A percentile compares a stretch with the other conserved stretches of the same genome.
Evolutionary conservation across 164 flowering plant species (phyloP).

Genomic region (Kalanchoe fedtschenkoi): DNA sequence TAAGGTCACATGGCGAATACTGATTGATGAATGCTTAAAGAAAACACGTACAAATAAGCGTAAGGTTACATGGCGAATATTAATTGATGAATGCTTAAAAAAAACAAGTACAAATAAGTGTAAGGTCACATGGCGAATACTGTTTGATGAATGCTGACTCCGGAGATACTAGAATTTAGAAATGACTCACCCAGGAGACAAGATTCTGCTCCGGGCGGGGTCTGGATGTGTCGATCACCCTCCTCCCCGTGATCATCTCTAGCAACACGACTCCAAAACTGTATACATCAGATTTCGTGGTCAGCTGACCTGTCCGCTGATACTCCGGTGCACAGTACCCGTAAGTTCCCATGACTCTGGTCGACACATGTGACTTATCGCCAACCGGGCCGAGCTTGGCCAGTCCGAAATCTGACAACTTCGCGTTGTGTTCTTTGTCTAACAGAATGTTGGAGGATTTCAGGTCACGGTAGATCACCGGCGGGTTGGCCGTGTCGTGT

Average conservation of each 20-base stretch:
- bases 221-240: not conserved
- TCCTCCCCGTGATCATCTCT: not conserved
- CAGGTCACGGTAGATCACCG: slow-evolving; percentile 4
- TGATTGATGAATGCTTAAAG: no score
- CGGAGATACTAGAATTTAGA: not conserved
- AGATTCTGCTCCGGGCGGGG: not conserved
- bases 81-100: no score
- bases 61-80: no score
- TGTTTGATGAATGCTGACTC: no score
- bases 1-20: no score
- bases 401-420: not conserved
- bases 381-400: slow-evolving; percentile 4
- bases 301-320: slow-evolving; percentile 3
- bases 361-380: not conserved
- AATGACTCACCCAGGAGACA: not conserved
- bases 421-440: slow-evolving; percentile 3
- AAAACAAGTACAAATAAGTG: no score
- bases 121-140: no score
- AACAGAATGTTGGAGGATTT: slow-evolving; percentile 2
- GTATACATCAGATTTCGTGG: not conserved
- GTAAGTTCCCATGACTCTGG: slow-evolving; percentile 3
- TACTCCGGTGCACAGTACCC: slow-evolving; percentile 2
- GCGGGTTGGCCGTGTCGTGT: not conserved
- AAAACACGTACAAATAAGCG: no score
- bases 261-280: slow-evolving; percentile 1